Base-by-base conservation (phyloP, 2,329 filamentous ascomycete genomes). In the Ustulina deusta region DNA sequence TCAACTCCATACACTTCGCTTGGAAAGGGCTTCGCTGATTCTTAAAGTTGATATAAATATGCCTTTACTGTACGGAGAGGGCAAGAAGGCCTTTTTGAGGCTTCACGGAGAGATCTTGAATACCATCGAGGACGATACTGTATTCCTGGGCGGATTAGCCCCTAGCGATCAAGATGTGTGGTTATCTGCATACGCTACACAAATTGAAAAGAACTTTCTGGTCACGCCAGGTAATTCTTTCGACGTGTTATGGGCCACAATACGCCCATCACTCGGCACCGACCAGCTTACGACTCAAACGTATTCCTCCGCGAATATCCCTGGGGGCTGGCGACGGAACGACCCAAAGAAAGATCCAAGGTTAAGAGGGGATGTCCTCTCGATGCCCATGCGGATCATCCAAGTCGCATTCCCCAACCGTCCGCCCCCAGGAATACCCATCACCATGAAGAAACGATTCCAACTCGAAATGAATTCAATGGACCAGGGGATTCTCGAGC, bases 11-110 rank as follows among this genome's bases (percentile, higher is more conserved):
- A n/a, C 6, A 42, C 2, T 27, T 11, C 15, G 15, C 22, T 42
- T 27, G 6, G 3, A 17, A n/a, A n/a, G 2, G 9, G 7, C 15
- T 15, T 29, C 20, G 15, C 22, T 42, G 2, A 56, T 22, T n/a
- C 22, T 29, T 7, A n/a, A 56, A 56, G 36, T 69, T 32, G 63
- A 62, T 25, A 66, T 71, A 29, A 64, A 58, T 20, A 71, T 71
- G 63, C 61, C 66, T 25, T 38, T 71, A 25, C 32, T 69, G 5
- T 72, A 71, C 42, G 70, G 68, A 2, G 69, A 67, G 49, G 70
- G 69, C 1, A 29, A 65, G 2, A 63, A 61, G 36, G 38, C 70
- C 0, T 46, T 69, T n/a, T 40, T 46, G 1, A 56, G 70, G 11
- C 61, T 71, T 46, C 68, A 69, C 17, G 52, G 63, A 58, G 46